Evolutionary conservation across 192 early-diverging fungal species (phyloP), one percentile per base, ranked within the genome.

Genomic region (Coemansia sp.): DNA sequence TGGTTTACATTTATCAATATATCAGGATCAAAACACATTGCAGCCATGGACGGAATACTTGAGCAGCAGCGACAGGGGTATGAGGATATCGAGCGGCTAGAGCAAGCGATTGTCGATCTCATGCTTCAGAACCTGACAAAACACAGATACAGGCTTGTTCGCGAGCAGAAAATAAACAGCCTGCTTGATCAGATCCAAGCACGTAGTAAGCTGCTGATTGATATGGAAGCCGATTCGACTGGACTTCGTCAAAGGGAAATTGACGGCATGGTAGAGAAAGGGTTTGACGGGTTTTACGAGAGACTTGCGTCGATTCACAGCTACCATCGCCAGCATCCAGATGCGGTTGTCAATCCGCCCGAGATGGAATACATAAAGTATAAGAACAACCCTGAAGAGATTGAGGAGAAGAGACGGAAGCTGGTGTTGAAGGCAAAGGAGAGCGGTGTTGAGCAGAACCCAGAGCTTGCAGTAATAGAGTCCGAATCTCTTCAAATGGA

Each of bases 51-150:
- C 48, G 85, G 78, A 51, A 83, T 89, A 42, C 74, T 93, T 7
- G 94, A 95, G 62, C 77, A 83, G 60, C 91, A 92, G 74, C 86
- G 94, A 12, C 82, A 76, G 48, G 85, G 88, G 21, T 89, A 95
- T 72, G 95, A 99, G 83, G 93, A 95, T 69, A 87, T 95, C 62
- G 97, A 99, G 82, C 89, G 93, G 37, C 68, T 96, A n/a, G 94
- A 97, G 74, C 85, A 92, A 67, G 94, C 93, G 0, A 87, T 90
- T 32, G 94, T 95, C 10, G 85, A 89, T 67, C 88, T 94, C 72
- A 88, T 93, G 71, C 83, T 93, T 67, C 76, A 86, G 26, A 85
- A 92, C 54, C 83, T 91, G 48, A 91, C 91, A 66, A 89, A 90
- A 73, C 91, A 94, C 80, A 88, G 91, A 59, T 93, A 96, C 63